Conservation (phyloP, 1,284 basidiomycete species). For the Naganishia sp. region DNA sequence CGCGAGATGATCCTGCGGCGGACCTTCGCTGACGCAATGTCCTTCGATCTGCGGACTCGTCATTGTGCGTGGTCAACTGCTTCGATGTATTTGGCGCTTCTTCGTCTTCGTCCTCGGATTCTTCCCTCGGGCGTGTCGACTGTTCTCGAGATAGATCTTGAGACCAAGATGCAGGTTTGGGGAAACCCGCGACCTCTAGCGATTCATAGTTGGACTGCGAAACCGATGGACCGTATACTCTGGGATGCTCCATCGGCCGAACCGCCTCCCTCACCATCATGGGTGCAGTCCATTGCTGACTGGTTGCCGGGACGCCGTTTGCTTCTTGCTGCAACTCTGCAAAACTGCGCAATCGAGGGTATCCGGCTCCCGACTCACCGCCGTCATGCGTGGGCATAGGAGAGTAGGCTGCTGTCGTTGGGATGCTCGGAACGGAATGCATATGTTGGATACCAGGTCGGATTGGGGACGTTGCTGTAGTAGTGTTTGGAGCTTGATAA, state of each 20-base stretch:
- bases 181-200: neutral
- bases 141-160: neutral
- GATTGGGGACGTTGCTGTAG: neutral
- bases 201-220: neutral
- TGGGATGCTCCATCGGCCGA: neutral
- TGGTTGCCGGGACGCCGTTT: neutral
- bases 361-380: neutral
- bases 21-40: neutral
- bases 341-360: neutral
- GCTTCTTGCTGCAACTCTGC: slow-evolving; percentile 12
- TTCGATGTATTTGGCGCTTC: neutral
- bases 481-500: neutral
- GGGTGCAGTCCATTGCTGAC: neutral
- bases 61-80: neutral
- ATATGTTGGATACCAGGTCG: slow-evolving; percentile 4
- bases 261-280: neutral
- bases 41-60: neutral
- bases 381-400: neutral
- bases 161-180: neutral
- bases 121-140: neutral
- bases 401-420: neutral
- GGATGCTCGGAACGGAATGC: neutral
- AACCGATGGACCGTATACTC: neutral
- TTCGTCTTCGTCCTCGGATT: neutral
- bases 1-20: too few relatives aligned